Conservation (phyloP, 768 basidiomycete species). For the Guyanaporus albipodus region DNA sequence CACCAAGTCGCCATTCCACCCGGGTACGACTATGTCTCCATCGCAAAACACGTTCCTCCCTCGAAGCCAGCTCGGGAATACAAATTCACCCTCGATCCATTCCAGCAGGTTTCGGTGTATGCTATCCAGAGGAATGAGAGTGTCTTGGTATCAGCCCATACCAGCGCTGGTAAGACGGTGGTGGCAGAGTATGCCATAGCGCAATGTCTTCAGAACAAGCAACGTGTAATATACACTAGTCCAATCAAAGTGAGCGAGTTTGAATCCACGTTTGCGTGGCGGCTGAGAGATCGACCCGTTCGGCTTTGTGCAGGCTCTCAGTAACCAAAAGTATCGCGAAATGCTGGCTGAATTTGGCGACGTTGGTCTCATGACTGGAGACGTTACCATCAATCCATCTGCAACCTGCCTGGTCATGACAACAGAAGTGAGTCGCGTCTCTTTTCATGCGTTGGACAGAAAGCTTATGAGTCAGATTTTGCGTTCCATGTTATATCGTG, state of each 20-base stretch:
- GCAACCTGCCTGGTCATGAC: constrained; percentile 99
- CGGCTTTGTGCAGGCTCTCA: constrained; percentile 67
- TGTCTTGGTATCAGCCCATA: constrained; percentile 97
- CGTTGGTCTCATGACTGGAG: constrained; percentile 98
- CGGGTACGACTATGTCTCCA: constrained; percentile 86
- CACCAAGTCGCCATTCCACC: constrained; percentile 97
- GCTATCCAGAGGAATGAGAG: constrained; percentile 98
- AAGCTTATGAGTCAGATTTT: constrained; percentile 62
- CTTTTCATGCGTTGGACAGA: neutral
- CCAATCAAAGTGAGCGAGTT: constrained; percentile 86
- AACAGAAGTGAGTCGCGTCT: constrained; percentile 80
- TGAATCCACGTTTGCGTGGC: constrained; percentile 7
- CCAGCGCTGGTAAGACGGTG: constrained; percentile 98
- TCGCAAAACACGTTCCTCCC: constrained; percentile 86
- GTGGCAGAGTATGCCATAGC: constrained; percentile 99
- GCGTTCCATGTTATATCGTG: constrained; percentile 97
- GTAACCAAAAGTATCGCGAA: constrained; percentile 98
- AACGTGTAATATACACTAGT: constrained; percentile 98
- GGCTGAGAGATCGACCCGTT: constrained; percentile 13
- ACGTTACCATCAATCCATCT: constrained; percentile 97
- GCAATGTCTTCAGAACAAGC: constrained; percentile 87
- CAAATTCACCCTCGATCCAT: constrained; percentile 96
- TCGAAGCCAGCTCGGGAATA: constrained; percentile 89
- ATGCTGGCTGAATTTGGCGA: constrained; percentile 97
- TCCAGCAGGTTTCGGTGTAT: constrained; percentile 90